Base-by-base conservation (phyloP, 2,329 filamentous ascomycete species). In the Chalaropsis ovoidea region DNA sequence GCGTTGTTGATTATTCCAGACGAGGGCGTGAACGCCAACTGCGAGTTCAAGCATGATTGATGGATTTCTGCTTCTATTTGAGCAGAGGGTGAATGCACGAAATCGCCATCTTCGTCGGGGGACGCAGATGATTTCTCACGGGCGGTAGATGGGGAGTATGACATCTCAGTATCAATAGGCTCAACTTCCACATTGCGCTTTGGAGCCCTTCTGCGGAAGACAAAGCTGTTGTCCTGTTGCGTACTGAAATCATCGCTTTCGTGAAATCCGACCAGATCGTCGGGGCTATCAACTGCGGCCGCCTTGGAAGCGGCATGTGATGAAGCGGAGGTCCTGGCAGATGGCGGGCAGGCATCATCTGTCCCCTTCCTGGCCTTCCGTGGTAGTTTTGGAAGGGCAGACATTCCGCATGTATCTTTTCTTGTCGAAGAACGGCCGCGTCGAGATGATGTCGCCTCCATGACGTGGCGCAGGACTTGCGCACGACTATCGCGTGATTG, bases 381-480 rank as follows among this genome's bases (percentile, higher is more conserved):
- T 31, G 35, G 54, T 39, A 58, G 2, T 8, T 47, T 45, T 11
- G 45, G n/a, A 15, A 19, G 5, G 24, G 5, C 47, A 10, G 47
- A 17, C 13, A 52, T 17, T 8, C 3, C 61, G 17, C 10, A 31
- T 39, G 43, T 52, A 17, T 13, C 54, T 58, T 58, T n/a, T 52
- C 17, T 52, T 13, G 43, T 63, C 8, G n/a, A 47, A 39, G 61
- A 63, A 27, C 61, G 61, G 2, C 61, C 43, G 11, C 61, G 43
- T 31, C 41, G 27, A 1, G 17, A n/a, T 2, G 60, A 62, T 13
- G 35, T 49, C 15, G 41, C 49, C 27, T 62, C 64, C 17, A 63
- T n/a, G 11, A 58, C 63, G 22, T 63, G 24, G 1, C 45, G 43
- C 64, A 58, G 35, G 19, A 52, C 15, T 19, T 35, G 58, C 8